Conservation (phyloP, 345 rosid species). For the Eucalyptus pauciflora region DNA sequence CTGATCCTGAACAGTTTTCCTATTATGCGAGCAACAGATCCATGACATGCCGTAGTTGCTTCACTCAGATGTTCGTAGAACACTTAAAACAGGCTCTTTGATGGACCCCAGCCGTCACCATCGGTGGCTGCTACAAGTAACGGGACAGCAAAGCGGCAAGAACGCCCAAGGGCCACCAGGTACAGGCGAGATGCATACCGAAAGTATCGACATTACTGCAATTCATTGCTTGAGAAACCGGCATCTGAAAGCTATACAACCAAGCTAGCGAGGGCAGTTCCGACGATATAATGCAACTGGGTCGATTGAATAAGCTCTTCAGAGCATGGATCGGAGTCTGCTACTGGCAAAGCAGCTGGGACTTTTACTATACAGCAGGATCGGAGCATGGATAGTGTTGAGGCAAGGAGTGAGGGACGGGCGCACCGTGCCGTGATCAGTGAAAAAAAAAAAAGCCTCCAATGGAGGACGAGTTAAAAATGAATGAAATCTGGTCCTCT, state of each 20-base stretch:
- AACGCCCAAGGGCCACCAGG: slow-evolving; percentile 99
- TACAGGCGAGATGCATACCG: slow-evolving; percentile 94
- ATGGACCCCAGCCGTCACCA: slow-evolving; percentile 79
- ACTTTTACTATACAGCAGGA: slow-evolving; percentile 79
- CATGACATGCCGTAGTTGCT: slow-evolving; percentile 85
- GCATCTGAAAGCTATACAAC: slow-evolving; percentile 88
- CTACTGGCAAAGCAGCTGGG: slow-evolving; percentile 90
- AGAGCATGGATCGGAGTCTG: slow-evolving; percentile 96
- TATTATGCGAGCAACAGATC: slow-evolving; percentile 64
- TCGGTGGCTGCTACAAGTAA: slow-evolving; percentile 88
- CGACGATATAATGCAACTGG: slow-evolving; percentile 47
- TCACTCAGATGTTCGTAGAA: slow-evolving; percentile 66
- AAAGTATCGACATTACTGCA: slow-evolving; percentile 86
- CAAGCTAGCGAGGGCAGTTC: slow-evolving; percentile 58
- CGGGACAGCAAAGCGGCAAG: slow-evolving; percentile 62
- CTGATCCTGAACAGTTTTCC: slow-evolving; percentile 84
- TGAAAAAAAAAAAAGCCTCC: background rate
- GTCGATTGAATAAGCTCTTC: slow-evolving; percentile 92
- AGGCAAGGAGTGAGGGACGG: slow-evolving; percentile 52
- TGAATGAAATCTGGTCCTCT: background rate
- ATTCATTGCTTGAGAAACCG: slow-evolving; percentile 77
- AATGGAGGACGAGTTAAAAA: background rate
- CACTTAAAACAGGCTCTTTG: slow-evolving; percentile 64
- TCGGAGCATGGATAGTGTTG: background rate
- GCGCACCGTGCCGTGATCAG: slow-evolving; percentile 39